Evolutionary conservation across 768 basidiomycete genomes (phyloP).

Genomic region (Lyophyllum shimeji): DNA sequence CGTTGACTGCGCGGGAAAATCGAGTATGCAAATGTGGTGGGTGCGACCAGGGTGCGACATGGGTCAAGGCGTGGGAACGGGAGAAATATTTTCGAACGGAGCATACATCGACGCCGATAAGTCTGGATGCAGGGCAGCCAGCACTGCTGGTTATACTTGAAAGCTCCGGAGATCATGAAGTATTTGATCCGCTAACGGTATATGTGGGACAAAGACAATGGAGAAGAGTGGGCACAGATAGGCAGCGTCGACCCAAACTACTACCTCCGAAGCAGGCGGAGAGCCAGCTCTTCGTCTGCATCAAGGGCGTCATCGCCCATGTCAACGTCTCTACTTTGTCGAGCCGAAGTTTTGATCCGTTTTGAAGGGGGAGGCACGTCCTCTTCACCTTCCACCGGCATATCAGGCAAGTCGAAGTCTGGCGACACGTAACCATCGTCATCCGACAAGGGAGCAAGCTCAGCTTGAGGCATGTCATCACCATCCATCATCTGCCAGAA

Average conservation of each 20-base stretch:
- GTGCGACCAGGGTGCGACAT: too few species aligned
- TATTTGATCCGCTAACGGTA: too few species aligned
- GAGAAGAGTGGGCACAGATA: too few species aligned
- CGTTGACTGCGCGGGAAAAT: too few species aligned
- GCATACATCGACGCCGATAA: too few species aligned
- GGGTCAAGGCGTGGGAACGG: too few species aligned
- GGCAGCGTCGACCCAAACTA: neutral
- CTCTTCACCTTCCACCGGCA: slow-evolving; percentile 27
- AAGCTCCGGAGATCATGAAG: too few species aligned
- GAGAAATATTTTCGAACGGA: too few species aligned
- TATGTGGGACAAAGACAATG: too few species aligned
- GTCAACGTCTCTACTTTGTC: neutral
- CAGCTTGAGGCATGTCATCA: slow-evolving; percentile 26
- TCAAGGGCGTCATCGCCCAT: slow-evolving; percentile 25
- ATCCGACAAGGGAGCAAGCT: slow-evolving; percentile 30
- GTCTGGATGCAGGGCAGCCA: too few species aligned
- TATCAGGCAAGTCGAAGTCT: slow-evolving; percentile 52
- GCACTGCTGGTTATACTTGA: too few species aligned
- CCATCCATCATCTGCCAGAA: slow-evolving; percentile 27
- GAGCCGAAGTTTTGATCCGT: slow-evolving; percentile 19
- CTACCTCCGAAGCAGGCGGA: slow-evolving; percentile 49
- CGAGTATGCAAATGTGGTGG: too few species aligned
- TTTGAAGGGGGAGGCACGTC: slow-evolving; percentile 33
- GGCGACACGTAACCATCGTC: slow-evolving; percentile 74
- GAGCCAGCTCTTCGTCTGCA: slow-evolving; percentile 55